Base-by-base conservation (phyloP, 2,329 filamentous ascomycete species). In the Phialophora verrucosa region DNA sequence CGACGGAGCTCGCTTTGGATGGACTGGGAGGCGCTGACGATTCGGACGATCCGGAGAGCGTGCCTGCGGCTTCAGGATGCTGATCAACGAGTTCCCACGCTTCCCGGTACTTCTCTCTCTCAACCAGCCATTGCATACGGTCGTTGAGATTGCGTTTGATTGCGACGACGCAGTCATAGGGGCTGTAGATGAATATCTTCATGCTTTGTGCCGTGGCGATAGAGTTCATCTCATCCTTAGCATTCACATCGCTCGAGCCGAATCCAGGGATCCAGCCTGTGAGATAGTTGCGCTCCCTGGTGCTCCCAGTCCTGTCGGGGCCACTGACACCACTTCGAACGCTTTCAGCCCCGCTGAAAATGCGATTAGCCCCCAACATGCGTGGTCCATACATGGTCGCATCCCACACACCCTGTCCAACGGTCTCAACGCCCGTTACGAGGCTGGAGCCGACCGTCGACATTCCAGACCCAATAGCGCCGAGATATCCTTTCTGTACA, bases 171-270 rank as follows among this genome's bases (percentile, higher is more conserved):
- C 93, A 98, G 78, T 99, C 95, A 75, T 96, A 99, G 0, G 95
- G 95, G 73, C 93, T 97, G 74, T 97, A 93, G 49, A 99, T 92
- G 76, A 97, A 97, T 17, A 99, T 91, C 74, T 98, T 91, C 71
- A 89, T 82, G 6, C 89, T 88, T 44, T 84, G 81, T 10, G 84
- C 83, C 4, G 80, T 78, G 20, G 81, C 80, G 70, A 85, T 80
- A 55, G 82, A 83, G 70, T 84, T 82, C 1, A 79, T 69, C 67
- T 81, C 77, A 69, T 78, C 78, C 23, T 77, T 69, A 53, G 77
- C 63, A 67, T 75, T 74, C 29, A 77, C 77, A 27, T 76, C 75
- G 20, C 66, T 68, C 77, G 72, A 84, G 10, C 71, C 70, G 31
- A 72, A 65, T 14, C 71, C 70, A 77, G 1, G 86, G 84, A 59